Base-by-base conservation (phyloP, 2,329 filamentous ascomycete species). In the Nemania bipapillata region DNA sequence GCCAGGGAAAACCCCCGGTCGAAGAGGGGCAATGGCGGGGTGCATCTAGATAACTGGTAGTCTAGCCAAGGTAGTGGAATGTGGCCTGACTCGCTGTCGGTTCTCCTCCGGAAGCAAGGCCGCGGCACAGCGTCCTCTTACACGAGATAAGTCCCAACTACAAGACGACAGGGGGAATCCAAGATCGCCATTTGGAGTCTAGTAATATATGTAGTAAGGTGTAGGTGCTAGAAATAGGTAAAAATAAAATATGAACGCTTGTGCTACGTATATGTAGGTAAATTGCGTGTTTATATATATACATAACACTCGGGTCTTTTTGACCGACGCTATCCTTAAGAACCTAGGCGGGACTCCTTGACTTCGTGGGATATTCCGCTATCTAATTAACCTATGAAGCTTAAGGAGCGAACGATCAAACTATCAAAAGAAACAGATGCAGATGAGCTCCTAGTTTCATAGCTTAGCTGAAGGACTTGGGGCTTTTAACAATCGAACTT, bases 11-110 rank as follows among this genome's bases (percentile, higher is more conserved):
- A 9, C 61, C n/a, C 66, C 45, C 8, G 17, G 42, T 22, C 35
- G 52, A 30, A 49, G 65, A 59, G 60, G 55, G 65, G 65, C 55
- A 65, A 68, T 65, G 55, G 66, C 66, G 66, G 66, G 66, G 66
- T 68, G 56, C 66, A 54, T 65, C 57, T 22, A 22, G 42, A 45
- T 45, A 45, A n/a, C 28, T 35, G 32, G 2, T 40, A 24, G 32
- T 35, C 37, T 22, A 45, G 45, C 58, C 64, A 50, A 54, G 54
- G 58, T 37, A 42, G 49, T 59, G 65, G 47, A 54, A 59, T 61
- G 26, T 58, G 52, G 62, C 65, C 37, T 53, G 62, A 57, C 30
- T 42, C 40, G 28, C 11, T 2, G 42, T 37, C 28, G 40, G 57
- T 55, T 66, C 58, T 54, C 53, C 45, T 32, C 35, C 26, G 40